Conservation (phyloP, 345 rosid species). For the Ailanthus altissimus region DNA sequence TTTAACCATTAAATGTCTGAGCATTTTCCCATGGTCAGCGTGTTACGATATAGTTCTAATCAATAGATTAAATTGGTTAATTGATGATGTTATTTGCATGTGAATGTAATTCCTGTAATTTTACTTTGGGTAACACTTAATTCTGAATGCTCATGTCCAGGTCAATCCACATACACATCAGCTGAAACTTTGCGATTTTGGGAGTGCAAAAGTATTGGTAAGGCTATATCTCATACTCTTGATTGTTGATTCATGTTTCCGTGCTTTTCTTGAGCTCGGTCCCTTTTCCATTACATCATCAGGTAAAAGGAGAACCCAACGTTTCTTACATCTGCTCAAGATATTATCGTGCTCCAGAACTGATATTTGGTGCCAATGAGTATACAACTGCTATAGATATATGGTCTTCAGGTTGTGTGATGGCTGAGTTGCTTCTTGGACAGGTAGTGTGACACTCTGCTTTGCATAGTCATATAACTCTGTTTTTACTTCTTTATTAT, state of each 20-base stretch:
- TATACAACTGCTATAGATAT: slow-evolving; percentile 97
- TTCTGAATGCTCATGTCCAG: slow-evolving; percentile 38
- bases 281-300: slow-evolving; percentile 27
- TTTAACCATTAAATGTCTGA: neutral
- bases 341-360: slow-evolving; percentile 96
- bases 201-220: slow-evolving; percentile 95
- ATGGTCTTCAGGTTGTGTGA: slow-evolving; percentile 97
- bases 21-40: neutral
- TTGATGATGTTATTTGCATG: neutral
- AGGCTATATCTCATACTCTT: slow-evolving; percentile 22
- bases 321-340: slow-evolving; percentile 94
- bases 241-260: slow-evolving; percentile 9
- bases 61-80: neutral
- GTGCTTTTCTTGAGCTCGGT: slow-evolving; percentile 23
- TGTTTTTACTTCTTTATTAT: slow-evolving; percentile 3
- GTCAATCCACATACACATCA: slow-evolving; percentile 92
- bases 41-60: neutral
- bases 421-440: slow-evolving; percentile 95
- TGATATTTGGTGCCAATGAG: slow-evolving; percentile 93
- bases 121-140: slow-evolving; percentile 2
- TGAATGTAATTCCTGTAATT: neutral
- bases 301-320: slow-evolving; percentile 94
- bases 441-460: slow-evolving; percentile 45
- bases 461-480: slow-evolving; percentile 12
- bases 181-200: slow-evolving; percentile 91